These are phyloP conservation scores for Eucalyptus grandis DNA, from an alignment of 345 rosid genomes.

Conservation along the genomic window DNA sequence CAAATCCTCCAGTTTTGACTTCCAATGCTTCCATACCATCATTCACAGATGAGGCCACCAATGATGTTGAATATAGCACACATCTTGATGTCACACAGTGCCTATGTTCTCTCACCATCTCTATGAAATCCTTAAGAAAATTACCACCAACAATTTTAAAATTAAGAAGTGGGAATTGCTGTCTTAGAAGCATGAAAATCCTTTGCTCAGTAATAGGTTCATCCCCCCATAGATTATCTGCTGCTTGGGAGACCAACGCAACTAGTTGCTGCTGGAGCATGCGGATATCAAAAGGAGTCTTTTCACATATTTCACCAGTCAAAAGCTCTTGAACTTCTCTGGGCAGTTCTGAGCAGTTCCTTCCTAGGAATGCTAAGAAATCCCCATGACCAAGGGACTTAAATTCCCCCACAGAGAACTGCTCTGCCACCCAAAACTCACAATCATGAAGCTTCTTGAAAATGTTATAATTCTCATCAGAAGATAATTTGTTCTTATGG, in stretches of 20 bases:
- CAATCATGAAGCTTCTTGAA: slow-evolving; percentile 49
- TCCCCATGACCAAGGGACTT: slow-evolving; percentile 77
- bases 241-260: slow-evolving; percentile 68
- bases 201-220: slow-evolving; percentile 40
- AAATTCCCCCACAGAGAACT: slow-evolving; percentile 52
- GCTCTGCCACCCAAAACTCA: slow-evolving; percentile 56
- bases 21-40: slow-evolving; percentile 12
- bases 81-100: slow-evolving; percentile 38
- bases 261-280: slow-evolving; percentile 48
- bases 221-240: slow-evolving; percentile 33
- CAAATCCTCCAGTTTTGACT: slow-evolving; percentile 1
- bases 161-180: slow-evolving; percentile 63
- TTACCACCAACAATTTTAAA: slow-evolving; percentile 39
- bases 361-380: slow-evolving; percentile 55
- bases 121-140: slow-evolving; percentile 39
- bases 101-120: slow-evolving; percentile 22
- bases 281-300: slow-evolving; percentile 47
- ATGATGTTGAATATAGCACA: slow-evolving; percentile 60
- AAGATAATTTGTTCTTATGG: slow-evolving; percentile 1
- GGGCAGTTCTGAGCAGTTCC: slow-evolving; percentile 46
- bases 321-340: slow-evolving; percentile 36
- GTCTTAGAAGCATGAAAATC: slow-evolving; percentile 41
- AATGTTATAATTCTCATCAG: slow-evolving; percentile 20
- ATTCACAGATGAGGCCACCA: slow-evolving; percentile 23
- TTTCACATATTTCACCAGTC: slow-evolving; percentile 22